Percentiles rank a stretch among this genome's conserved stretches.
phyloP scores from a whole-genome alignment of 1,284 basidiomycete genomes.

The Tylopilus sp. region DNA sequence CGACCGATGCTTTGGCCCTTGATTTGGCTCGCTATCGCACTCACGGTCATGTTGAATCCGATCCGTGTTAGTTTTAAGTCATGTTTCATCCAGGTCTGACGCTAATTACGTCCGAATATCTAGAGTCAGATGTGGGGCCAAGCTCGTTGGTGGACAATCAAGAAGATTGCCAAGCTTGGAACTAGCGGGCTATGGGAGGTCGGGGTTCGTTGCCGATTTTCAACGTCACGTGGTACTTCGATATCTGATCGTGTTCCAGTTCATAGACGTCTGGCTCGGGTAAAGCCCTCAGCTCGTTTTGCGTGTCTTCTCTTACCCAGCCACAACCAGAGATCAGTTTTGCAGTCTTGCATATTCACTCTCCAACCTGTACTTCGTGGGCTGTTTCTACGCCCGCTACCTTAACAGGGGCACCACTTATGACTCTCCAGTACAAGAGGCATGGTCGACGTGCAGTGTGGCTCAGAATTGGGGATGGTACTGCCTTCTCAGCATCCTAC shows the following conservation, averaged over 20 bases:
- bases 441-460: constrained; percentile 17
- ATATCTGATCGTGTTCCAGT: constrained; percentile 38
- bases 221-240: not conserved
- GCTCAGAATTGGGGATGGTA: constrained; percentile 52
- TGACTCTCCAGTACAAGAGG: constrained; percentile 10
- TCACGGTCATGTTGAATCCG: constrained; percentile 71
- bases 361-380: constrained; percentile 69
- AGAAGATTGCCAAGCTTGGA: constrained; percentile 58
- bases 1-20: constrained; percentile 69
- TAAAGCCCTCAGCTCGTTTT: constrained; percentile 40
- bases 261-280: constrained; percentile 83
- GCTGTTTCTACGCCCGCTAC: constrained; percentile 62
- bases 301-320: no score
- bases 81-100: no score
- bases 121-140: constrained; percentile 25
- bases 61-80: no score
- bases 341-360: constrained; percentile 74
- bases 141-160: constrained; percentile 77
- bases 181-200: constrained; percentile 71
- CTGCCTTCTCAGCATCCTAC: constrained; percentile 55
- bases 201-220: constrained; percentile 50
- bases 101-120: not conserved
- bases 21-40: constrained; percentile 72
- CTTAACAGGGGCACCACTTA: no score
- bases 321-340: constrained; percentile 82